Base-by-base conservation (phyloP, 371 early-diverging fungal species). In the Amoeboaphelidium protococcarum region DNA sequence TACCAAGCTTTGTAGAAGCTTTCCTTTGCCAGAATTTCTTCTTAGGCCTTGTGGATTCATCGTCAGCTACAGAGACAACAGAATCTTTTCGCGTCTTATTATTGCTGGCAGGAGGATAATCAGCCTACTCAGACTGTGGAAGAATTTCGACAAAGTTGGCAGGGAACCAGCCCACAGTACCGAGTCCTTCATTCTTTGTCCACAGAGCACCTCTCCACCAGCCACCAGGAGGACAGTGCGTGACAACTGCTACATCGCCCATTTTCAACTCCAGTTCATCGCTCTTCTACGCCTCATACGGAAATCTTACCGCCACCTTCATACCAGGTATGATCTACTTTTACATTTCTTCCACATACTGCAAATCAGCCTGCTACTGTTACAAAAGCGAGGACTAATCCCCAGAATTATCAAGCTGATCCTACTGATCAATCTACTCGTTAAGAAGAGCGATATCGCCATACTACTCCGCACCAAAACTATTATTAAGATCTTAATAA, bases 171-270 rank as follows among this genome's bases (percentile, higher is more conserved):
- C 69, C 69, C 2, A 54, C 45, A 26, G 50, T 47, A 31, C 37
- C 2, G 69, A 54, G 2, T 50, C 44, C 41, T 65, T 65, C 3
- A 24, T 53, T 55, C 24, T 55, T 59, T 23, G 65, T 50, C 23
- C 55, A 54, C 25, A 55, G 59, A 56, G 63, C 62, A 3, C 69
- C 69, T 13, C 59, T 25, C 65, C 65, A 65, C 68, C 68, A 67
- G 2, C 68, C 68, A 25, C 69, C 69, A n/a, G 58, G 60, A 22
- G 69, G 69, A 3, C 62, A 54, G 24, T 66, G 64, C 46, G 64
- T 44, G 37, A 68, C 62, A 2, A 63, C 62, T 12, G 66, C 48
- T 2, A 55, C 22, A 13, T 64, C 65, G n/a, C 64, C 66, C 2
- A 42, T 27, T 3, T 47, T 23, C 16, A 68, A 45, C n/a, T 55